Evolutionary conservation across 352 stramenopile genomes (phyloP).

Genomic region (Blastocystis sp.): DNA sequence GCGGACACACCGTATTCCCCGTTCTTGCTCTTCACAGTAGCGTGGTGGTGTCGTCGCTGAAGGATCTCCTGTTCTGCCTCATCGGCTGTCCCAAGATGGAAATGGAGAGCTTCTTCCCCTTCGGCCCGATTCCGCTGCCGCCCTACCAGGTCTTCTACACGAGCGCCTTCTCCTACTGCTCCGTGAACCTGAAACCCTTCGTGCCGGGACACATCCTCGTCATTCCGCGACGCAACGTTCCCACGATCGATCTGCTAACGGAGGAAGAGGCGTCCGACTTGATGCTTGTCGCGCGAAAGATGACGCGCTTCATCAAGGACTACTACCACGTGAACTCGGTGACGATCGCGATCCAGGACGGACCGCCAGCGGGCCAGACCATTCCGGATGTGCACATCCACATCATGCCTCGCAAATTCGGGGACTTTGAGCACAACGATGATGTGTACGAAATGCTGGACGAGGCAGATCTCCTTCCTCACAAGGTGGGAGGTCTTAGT

Average conservation of each 20-base stretch:
- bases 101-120: neutral
- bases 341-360: slow-evolving; percentile 91
- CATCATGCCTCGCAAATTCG: slow-evolving; percentile 81
- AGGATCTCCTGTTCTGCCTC: slow-evolving; percentile 26
- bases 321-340: slow-evolving; percentile 83
- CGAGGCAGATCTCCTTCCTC: slow-evolving; percentile 78
- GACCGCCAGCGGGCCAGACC: slow-evolving; percentile 84
- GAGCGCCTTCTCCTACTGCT: slow-evolving; percentile 79
- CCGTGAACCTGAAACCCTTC: slow-evolving; percentile 92
- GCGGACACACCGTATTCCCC: too few species aligned
- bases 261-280: slow-evolving; percentile 81
- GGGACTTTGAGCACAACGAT: slow-evolving; percentile 88
- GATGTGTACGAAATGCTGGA: slow-evolving; percentile 88
- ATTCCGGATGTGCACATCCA: slow-evolving; percentile 83
- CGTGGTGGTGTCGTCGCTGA: neutral
- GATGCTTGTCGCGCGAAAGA: slow-evolving; percentile 83
- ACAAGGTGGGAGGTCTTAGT: neutral
- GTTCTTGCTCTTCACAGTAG: neutral
- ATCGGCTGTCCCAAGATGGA: slow-evolving; percentile 1
- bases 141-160: slow-evolving; percentile 80
- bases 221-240: slow-evolving; percentile 82
- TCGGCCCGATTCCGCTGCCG: slow-evolving; percentile 74
- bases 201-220: slow-evolving; percentile 89
- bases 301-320: slow-evolving; percentile 82
- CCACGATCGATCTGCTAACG: slow-evolving; percentile 82